A percentile compares a stretch with the other conserved stretches of the same genome.
Evolutionary conservation across 1,284 basidiomycete genomes (phyloP).

Genomic region (Cryptococcus sp.): DNA sequence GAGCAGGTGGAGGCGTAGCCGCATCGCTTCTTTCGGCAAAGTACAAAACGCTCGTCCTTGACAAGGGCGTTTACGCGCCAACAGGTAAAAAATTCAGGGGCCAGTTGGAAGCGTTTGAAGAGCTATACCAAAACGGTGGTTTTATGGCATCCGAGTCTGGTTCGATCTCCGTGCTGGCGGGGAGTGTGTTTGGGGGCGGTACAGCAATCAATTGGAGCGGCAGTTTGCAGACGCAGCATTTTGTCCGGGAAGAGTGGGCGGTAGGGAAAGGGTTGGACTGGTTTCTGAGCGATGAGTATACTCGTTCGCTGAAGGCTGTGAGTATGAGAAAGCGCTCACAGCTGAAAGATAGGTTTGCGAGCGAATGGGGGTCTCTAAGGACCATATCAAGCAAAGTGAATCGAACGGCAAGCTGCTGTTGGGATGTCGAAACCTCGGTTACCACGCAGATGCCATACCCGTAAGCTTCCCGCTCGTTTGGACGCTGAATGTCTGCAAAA

Average conservation of each 20-base stretch:
- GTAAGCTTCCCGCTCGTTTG: not conserved
- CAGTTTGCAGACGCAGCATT: slow-evolving; percentile 26
- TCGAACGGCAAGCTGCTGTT: slow-evolving; percentile 41
- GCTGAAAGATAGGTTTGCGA: slow-evolving; percentile 25
- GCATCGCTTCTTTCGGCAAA: slow-evolving; percentile 41
- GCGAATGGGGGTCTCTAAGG: slow-evolving; percentile 44
- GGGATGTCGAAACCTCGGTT: slow-evolving; percentile 36
- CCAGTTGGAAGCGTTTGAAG: slow-evolving; percentile 31
- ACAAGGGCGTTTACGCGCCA: slow-evolving; percentile 47
- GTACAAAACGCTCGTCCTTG: slow-evolving; percentile 46
- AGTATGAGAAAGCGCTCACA: not conserved
- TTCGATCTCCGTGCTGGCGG: slow-evolving; percentile 45
- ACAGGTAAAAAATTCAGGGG: slow-evolving; percentile 34
- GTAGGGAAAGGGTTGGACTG: slow-evolving; percentile 33
- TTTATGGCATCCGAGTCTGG: slow-evolving; percentile 45
- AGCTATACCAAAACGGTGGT: slow-evolving; percentile 46
- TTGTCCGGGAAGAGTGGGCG: slow-evolving; percentile 44
- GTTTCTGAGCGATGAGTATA: slow-evolving; percentile 40
- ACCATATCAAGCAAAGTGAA: slow-evolving; percentile 42
- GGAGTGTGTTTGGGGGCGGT: slow-evolving; percentile 49
- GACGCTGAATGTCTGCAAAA: slow-evolving; percentile 32
- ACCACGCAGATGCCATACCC: slow-evolving; percentile 37
- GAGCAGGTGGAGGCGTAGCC: slow-evolving; percentile 47
- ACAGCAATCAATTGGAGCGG: slow-evolving; percentile 51
- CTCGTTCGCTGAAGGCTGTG: slow-evolving; percentile 38